Evolutionary conservation across 2,329 filamentous ascomycete genomes (phyloP).

Genomic region (Ceratocystis colombiana): DNA sequence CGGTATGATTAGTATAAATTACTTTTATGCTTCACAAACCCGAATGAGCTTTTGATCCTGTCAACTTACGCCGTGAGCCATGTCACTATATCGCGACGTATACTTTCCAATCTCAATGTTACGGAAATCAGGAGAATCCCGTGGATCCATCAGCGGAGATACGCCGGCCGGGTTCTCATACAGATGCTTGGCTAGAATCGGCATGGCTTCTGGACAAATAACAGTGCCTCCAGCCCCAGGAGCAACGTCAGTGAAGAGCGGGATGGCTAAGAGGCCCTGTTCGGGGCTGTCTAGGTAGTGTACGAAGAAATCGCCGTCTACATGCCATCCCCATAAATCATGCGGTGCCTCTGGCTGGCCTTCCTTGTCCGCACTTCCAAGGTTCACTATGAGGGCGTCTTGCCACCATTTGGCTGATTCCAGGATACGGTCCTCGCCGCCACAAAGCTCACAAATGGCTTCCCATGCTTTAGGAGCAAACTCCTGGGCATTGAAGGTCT

Average conservation of each 20-base stretch:
- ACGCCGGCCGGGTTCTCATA: conserved; percentile 55
- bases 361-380: conserved; percentile 47
- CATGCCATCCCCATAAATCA: conserved; percentile 52
- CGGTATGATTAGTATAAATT: not conserved
- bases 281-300: conserved; percentile 63
- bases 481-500: conserved; percentile 41
- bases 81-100: conserved; percentile 38
- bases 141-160: conserved; percentile 53
- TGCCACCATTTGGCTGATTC: conserved; percentile 47
- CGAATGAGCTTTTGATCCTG: not conserved
- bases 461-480: conserved; percentile 58
- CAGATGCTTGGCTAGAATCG: conserved; percentile 47
- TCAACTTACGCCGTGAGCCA: conserved; percentile 30
- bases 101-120: conserved; percentile 33
- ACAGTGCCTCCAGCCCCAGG: conserved; percentile 53
- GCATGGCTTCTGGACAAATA: conserved; percentile 51
- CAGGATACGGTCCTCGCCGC: conserved; percentile 48
- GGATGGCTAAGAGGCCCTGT: conserved; percentile 58
- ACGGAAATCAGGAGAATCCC: conserved; percentile 40
- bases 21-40: not conserved
- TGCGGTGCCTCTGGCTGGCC: conserved; percentile 42
- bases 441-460: conserved; percentile 56
- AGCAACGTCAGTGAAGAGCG: conserved; percentile 54
- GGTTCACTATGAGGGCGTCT: conserved; percentile 60
- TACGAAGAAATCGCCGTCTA: conserved; percentile 62